Conservation (phyloP, 225 moss, liverwort and hornwort species). For the Straminergon stramineum region DNA sequence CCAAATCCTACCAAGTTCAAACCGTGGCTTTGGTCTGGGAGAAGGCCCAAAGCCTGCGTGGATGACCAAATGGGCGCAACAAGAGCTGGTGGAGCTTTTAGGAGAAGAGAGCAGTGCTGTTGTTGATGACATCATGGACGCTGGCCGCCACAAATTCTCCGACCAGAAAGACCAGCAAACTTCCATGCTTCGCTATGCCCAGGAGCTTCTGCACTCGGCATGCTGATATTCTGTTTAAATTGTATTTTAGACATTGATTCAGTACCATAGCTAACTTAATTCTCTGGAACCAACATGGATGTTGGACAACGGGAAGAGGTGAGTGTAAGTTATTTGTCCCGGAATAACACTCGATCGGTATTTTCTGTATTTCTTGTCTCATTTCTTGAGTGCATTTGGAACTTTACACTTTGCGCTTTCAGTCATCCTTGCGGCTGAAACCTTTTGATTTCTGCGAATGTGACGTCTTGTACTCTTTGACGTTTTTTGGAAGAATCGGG, state of each 20-base stretch:
- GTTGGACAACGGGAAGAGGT: background rate
- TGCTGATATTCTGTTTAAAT: constrained; percentile 3
- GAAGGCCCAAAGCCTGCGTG: constrained; percentile 57
- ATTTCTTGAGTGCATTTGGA: background rate
- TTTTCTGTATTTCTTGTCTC: background rate
- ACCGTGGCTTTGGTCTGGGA: constrained; percentile 5
- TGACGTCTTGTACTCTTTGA: background rate
- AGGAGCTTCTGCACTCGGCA: constrained; percentile 27
- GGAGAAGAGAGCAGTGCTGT: constrained; percentile 56
- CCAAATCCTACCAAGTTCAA: constrained; percentile 51
- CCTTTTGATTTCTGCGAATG: background rate
- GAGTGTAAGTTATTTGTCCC: background rate
- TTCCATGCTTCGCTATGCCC: constrained; percentile 18
- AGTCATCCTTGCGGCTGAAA: background rate
- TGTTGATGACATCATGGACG: constrained; percentile 43
- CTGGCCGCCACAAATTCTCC: constrained; percentile 9
- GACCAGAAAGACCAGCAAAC: constrained; percentile 15
- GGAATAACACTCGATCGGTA: background rate
- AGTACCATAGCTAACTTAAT: background rate
- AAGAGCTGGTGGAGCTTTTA: constrained; percentile 71
- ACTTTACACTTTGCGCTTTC: background rate
- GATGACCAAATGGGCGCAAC: constrained; percentile 76
- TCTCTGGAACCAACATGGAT: background rate
- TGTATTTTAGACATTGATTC: background rate
- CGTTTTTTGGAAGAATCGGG: background rate